Percentiles rank a stretch among this genome's conserved stretches.
phyloP scores from a whole-genome alignment of 768 basidiomycete species.

The Russula foetens region DNA sequence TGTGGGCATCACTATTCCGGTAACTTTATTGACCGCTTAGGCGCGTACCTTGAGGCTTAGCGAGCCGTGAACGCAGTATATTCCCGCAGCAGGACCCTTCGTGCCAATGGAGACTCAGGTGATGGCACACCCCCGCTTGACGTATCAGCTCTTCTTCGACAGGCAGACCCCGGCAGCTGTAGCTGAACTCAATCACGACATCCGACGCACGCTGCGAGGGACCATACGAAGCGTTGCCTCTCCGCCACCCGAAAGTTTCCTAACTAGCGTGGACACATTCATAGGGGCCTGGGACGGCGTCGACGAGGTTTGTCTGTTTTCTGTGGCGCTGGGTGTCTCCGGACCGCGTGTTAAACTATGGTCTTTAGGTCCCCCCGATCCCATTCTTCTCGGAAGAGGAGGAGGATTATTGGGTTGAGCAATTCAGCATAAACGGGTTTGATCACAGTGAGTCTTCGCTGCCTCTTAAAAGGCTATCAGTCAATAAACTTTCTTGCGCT shows the following conservation, averaged over 20 bases:
- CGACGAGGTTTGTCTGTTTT: slow-evolving; percentile 32
- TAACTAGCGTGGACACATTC: slow-evolving; percentile 42
- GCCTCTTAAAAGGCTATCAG: slow-evolving; percentile 1
- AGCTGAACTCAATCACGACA: slow-evolving; percentile 46
- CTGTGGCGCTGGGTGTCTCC: too few relatives aligned
- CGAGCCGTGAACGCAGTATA: slow-evolving; percentile 49
- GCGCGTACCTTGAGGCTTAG: not conserved
- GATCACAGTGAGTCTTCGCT: slow-evolving; percentile 40
- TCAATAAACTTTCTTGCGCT: not conserved
- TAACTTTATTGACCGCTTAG: slow-evolving; percentile 29
- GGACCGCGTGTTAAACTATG: slow-evolving; percentile 1
- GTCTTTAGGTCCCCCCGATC: slow-evolving; percentile 45
- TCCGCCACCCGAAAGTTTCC: slow-evolving; percentile 48
- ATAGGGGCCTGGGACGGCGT: slow-evolving; percentile 44
- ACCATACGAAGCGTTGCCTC: slow-evolving; percentile 45
- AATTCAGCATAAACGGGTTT: slow-evolving; percentile 52
- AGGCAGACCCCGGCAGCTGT: slow-evolving; percentile 38
- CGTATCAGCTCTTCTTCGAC: slow-evolving; percentile 54
- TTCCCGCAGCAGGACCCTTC: slow-evolving; percentile 44
- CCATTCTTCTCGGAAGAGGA: slow-evolving; percentile 53
- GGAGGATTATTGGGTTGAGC: slow-evolving; percentile 64
- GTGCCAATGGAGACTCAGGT: slow-evolving; percentile 37
- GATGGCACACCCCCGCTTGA: slow-evolving; percentile 40
- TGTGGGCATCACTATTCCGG: slow-evolving; percentile 52
- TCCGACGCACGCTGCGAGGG: slow-evolving; percentile 49